phyloP scores from a whole-genome alignment of 2,329 filamentous ascomycete genomes.

The Shiraia sp. region DNA sequence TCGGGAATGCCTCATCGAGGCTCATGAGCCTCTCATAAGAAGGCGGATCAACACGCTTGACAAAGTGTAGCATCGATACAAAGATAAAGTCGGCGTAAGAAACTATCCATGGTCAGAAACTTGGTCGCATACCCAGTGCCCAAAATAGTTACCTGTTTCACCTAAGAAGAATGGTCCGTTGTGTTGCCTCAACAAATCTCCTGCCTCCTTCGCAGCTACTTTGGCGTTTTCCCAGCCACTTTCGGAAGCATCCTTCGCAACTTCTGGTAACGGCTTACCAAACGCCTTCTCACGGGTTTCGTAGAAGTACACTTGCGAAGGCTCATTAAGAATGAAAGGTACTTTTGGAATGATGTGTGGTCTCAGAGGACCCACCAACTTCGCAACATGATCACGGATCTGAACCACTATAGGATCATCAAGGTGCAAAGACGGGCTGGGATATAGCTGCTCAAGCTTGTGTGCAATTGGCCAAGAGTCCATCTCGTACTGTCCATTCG shows the following conservation, averaged over 20 bases:
- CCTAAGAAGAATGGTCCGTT: slow-evolving; percentile 66
- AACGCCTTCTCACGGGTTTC: slow-evolving; percentile 53
- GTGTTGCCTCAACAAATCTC: slow-evolving; percentile 57
- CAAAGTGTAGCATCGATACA: slow-evolving; percentile 54
- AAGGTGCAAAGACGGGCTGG: slow-evolving; percentile 61
- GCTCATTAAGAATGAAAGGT: slow-evolving; percentile 57
- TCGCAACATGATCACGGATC: slow-evolving; percentile 48
- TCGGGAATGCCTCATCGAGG: slow-evolving; percentile 43
- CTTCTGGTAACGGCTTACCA: slow-evolving; percentile 59
- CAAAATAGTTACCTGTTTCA: slow-evolving; percentile 48
- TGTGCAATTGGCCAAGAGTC: slow-evolving; percentile 65
- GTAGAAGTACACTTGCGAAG: slow-evolving; percentile 60
- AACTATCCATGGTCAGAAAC: slow-evolving; percentile 17
- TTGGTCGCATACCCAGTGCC: slow-evolving; percentile 1
- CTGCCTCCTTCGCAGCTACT: slow-evolving; percentile 42
- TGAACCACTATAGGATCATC: slow-evolving; percentile 56
- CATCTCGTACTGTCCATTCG: slow-evolving; percentile 64
- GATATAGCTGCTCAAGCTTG: slow-evolving; percentile 62
- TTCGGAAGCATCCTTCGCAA: slow-evolving; percentile 55
- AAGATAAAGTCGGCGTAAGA: slow-evolving; percentile 57
- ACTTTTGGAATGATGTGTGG: slow-evolving; percentile 50
- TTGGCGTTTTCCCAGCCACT: slow-evolving; percentile 54
- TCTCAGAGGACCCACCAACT: slow-evolving; percentile 21
- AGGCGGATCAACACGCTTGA: slow-evolving; percentile 41
- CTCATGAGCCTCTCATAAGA: slow-evolving; percentile 46